Percentiles rank a stretch among this genome's conserved stretches.
Conservation (phyloP, 495 filamentous ascomycete species). For the Xylaria flabelliformis region DNA sequence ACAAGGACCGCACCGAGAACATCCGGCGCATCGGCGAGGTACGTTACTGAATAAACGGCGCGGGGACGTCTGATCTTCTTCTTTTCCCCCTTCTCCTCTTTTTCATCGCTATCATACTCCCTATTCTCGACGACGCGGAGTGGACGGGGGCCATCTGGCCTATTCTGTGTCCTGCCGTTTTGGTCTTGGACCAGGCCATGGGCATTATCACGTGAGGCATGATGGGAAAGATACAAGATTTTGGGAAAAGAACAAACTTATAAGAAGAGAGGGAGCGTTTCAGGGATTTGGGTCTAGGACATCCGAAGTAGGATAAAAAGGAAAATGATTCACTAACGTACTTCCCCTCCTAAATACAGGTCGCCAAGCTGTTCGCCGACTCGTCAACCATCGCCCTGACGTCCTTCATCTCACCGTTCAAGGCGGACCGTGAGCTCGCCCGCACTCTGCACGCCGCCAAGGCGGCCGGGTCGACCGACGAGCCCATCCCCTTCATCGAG, state of each 20-base stretch:
- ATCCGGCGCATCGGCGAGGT: constrained; percentile 94
- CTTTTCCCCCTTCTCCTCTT: background rate
- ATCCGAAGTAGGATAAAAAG: background rate
- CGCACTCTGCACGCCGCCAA: constrained; percentile 73
- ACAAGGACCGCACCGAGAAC: constrained; percentile 94
- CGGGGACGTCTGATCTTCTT: background rate
- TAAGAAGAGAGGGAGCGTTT: background rate
- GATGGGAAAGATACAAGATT: background rate
- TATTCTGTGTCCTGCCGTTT: background rate
- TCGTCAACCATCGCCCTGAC: constrained; percentile 85
- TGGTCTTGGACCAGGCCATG: too few species aligned
- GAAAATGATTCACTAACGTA: background rate
- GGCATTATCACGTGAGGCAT: background rate
- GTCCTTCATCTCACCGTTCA: constrained; percentile 96
- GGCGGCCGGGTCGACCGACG: constrained; percentile 51
- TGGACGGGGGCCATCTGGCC: background rate
- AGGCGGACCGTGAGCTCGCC: constrained; percentile 80
- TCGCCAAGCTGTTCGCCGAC: constrained; percentile 96
- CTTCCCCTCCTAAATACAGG: constrained; percentile 51
- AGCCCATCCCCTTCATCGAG: constrained; percentile 84
- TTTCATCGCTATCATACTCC: background rate
- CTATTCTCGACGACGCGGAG: background rate
- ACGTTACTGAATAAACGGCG: background rate
- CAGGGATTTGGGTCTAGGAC: background rate
- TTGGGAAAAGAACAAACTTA: background rate